These are phyloP conservation scores for Austropuccinia psidii DNA, from an alignment of 1,284 basidiomycete species.

Conservation along the genomic window DNA sequence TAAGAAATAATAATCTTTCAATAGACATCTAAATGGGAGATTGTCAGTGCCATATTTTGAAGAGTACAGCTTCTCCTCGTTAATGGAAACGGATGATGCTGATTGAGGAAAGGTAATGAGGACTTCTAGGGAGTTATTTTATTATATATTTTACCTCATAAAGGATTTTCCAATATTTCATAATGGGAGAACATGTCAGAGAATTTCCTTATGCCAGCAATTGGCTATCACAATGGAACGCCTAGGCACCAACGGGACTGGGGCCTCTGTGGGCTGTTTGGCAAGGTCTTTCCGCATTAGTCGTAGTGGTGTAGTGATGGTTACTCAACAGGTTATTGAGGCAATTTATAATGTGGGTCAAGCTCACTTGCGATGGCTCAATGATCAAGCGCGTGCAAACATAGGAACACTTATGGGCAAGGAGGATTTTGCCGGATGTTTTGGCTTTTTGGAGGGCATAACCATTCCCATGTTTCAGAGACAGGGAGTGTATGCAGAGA, in stretches of 20 bases:
- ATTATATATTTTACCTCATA: neutral
- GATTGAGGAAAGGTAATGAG: neutral
- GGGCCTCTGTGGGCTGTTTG: neutral
- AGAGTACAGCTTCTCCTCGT: too few relatives aligned
- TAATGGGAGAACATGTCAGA: neutral
- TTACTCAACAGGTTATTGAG: neutral
- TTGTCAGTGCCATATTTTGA: too few relatives aligned
- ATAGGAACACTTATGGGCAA: neutral
- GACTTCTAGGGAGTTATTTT: neutral
- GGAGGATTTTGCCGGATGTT: constrained; percentile 3
- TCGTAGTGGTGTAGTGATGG: neutral
- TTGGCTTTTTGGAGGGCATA: constrained; percentile 8
- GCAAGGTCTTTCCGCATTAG: neutral
- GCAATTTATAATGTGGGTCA: neutral
- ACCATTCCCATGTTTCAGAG: neutral
- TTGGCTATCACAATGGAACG: neutral
- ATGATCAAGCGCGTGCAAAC: neutral
- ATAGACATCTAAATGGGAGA: too few relatives aligned
- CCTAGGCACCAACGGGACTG: constrained; percentile 18
- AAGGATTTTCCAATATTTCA: neutral
- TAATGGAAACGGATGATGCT: too few relatives aligned
- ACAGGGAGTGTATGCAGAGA: neutral
- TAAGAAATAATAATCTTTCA: too few relatives aligned
- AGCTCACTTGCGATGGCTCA: neutral
- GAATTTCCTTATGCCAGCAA: neutral